Conservation (phyloP, 2,329 filamentous ascomycete species). For the Ustulina deusta region DNA sequence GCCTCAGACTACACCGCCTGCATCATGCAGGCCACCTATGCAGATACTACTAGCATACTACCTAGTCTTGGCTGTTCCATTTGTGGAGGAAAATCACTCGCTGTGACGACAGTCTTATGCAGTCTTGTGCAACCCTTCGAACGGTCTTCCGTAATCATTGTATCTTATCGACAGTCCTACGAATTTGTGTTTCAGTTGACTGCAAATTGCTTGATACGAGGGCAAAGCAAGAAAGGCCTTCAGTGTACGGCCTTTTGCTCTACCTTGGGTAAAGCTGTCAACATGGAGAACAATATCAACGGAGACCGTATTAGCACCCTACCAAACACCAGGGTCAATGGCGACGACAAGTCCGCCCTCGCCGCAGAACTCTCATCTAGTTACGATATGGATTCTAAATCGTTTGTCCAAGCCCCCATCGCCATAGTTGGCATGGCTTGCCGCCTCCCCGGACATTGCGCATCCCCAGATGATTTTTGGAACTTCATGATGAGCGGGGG, state of each 20-base stretch:
- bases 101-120: not conserved
- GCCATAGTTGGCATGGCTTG: constrained; percentile 30
- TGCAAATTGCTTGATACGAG: not conserved
- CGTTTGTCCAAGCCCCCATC: constrained; percentile 13
- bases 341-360: not conserved
- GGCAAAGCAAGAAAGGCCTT: not conserved
- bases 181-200: not conserved
- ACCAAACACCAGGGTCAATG: not conserved
- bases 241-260: not conserved
- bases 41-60: not conserved
- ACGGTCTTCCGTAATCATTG: not conserved
- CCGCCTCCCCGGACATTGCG: constrained; percentile 17
- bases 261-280: not conserved
- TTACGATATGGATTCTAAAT: not conserved
- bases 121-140: not conserved
- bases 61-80: not conserved
- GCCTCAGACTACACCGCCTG: not conserved
- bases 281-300: not conserved
- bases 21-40: constrained; percentile 6
- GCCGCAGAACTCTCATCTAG: not conserved
- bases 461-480: constrained; percentile 28
- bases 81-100: not conserved
- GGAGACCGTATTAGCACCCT: not conserved
- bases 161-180: not conserved
- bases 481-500: constrained; percentile 25